Percentiles rank a stretch among this genome's conserved stretches.
Evolutionary conservation across 208 protist genomes (phyloP).

Genomic region (Crithidia acanthocephali): DNA sequence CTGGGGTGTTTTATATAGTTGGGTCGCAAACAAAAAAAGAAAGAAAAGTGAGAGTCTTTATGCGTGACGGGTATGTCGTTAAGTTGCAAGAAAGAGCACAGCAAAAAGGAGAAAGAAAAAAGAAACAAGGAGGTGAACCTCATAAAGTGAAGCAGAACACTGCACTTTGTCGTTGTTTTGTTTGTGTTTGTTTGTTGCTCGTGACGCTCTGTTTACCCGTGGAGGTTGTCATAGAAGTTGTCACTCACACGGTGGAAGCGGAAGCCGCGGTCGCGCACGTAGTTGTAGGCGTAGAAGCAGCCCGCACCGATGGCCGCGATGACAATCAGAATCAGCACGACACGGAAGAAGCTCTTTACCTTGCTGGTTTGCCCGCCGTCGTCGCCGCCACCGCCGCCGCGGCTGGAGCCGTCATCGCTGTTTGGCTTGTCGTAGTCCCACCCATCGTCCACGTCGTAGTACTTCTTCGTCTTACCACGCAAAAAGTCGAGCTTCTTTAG

Average conservation of each 20-base stretch:
- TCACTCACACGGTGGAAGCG: slow-evolving; percentile 39
- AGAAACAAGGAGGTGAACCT: slow-evolving; percentile 20
- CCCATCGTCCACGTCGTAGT: slow-evolving; percentile 47
- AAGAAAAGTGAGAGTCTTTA: not conserved
- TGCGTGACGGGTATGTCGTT: not conserved
- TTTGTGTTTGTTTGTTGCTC: slow-evolving; percentile 9
- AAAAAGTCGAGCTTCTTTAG: slow-evolving; percentile 47
- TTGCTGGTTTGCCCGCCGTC: not conserved
- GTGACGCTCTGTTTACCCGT: slow-evolving; percentile 12
- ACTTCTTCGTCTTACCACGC: slow-evolving; percentile 25
- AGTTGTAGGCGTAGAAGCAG: slow-evolving; percentile 16
- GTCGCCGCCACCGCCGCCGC: slow-evolving; percentile 15
- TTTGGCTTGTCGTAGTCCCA: slow-evolving; percentile 64
- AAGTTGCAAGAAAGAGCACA: not conserved
- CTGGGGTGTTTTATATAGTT: not conserved
- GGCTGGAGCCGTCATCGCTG: slow-evolving; percentile 34
- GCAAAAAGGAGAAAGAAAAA: slow-evolving; percentile 5
- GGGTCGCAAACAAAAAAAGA: not conserved
- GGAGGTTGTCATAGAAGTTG: slow-evolving; percentile 60
- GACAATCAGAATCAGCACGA: slow-evolving; percentile 19
- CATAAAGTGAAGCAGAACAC: not conserved
- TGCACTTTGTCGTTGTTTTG: not conserved
- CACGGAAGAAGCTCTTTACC: not conserved
- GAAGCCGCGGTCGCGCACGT: slow-evolving; percentile 16
- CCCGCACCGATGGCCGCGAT: slow-evolving; percentile 11